These are phyloP conservation scores for Ophiostoma ips DNA, from an alignment of 2,329 filamentous ascomycete species.

Conservation along the genomic window DNA sequence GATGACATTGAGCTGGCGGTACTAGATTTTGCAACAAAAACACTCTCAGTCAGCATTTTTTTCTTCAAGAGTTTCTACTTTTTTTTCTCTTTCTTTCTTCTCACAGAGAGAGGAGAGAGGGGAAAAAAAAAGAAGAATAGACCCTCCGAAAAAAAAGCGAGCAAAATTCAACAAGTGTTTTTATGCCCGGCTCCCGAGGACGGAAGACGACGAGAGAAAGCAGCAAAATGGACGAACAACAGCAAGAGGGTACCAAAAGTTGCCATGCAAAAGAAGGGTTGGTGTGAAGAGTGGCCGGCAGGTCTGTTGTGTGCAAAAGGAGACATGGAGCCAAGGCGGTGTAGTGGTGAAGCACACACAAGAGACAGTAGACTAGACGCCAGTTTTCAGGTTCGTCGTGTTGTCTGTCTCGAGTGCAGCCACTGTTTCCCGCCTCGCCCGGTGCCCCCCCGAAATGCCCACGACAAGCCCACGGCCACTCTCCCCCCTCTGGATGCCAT, in stretches of 20 bases:
- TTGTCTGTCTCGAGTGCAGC: no score
- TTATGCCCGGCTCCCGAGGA: constrained; percentile 45
- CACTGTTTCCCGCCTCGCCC: no score
- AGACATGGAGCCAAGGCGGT: no score
- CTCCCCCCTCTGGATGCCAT: not conserved
- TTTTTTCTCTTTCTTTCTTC: not conserved
- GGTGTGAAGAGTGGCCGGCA: not conserved
- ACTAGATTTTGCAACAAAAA: constrained; percentile 71
- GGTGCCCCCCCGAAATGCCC: no score
- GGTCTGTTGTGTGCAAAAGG: not conserved
- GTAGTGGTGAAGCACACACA: no score
- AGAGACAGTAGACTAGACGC: no score
- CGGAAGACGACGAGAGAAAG: constrained; percentile 18
- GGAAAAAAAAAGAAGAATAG: not conserved
- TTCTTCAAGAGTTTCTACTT: not conserved
- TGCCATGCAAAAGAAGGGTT: not conserved
- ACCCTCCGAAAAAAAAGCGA: constrained; percentile 7
- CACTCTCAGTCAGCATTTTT: constrained; percentile 65
- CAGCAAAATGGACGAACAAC: constrained; percentile 5
- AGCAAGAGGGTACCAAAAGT: no score
- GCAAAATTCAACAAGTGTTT: constrained; percentile 85
- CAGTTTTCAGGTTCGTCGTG: no score
- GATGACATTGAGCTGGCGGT: constrained; percentile 99
- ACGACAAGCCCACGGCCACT: no score
- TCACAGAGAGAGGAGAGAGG: not conserved